A percentile compares a stretch with the other conserved stretches of the same genome.
Evolutionary conservation across 2,329 filamentous ascomycete genomes (phyloP).

Genomic region (Fusarium pininemorale): DNA sequence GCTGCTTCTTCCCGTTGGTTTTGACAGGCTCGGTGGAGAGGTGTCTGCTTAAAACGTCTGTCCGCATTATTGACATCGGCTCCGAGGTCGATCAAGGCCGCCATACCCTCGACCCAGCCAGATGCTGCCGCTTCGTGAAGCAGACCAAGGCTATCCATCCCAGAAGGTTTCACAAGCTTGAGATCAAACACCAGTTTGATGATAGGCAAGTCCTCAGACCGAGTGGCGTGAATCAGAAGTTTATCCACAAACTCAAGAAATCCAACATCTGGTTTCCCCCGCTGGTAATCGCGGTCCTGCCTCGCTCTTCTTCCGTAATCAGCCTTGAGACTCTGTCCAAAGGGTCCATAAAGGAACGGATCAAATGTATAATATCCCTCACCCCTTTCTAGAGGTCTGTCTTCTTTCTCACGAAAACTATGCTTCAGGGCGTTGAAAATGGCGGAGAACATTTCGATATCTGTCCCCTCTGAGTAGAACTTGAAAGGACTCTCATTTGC

Average conservation of each 20-base stretch:
- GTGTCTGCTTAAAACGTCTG: fast-evolving
- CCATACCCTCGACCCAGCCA: not conserved
- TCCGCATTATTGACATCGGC: not conserved
- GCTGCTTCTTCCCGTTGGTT: not conserved
- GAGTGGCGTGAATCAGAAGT: not conserved
- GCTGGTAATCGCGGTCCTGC: not conserved
- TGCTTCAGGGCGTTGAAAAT: not conserved
- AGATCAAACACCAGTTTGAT: not conserved
- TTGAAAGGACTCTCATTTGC: not conserved
- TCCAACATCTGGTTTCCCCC: not conserved
- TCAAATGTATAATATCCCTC: not conserved
- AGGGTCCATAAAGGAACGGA: not conserved
- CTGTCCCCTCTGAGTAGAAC: not conserved
- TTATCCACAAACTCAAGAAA: not conserved
- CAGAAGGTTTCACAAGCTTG: not conserved
- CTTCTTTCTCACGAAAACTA: not conserved
- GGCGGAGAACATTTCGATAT: not conserved
- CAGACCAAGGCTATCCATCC: not conserved
- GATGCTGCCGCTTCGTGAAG: not conserved
- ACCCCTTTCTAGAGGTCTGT: not conserved
- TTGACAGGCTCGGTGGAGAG: not conserved
- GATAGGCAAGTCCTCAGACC: not conserved
- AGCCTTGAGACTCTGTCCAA: not conserved
- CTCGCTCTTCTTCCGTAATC: not conserved
- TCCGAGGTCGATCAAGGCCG: not conserved